phyloP scores from a whole-genome alignment of 345 rosid species.

The Boechera retrofracta region DNA sequence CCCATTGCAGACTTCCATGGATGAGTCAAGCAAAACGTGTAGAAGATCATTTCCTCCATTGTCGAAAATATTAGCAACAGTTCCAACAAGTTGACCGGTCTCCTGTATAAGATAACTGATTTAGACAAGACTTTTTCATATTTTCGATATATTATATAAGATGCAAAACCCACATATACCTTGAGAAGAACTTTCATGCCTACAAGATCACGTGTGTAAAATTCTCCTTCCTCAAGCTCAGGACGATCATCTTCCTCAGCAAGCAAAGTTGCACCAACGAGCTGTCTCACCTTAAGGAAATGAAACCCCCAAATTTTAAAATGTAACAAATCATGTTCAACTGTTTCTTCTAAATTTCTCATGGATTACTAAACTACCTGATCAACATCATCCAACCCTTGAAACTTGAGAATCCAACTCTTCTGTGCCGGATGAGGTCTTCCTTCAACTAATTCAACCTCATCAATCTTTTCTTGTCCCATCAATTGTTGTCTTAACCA shows the following conservation, averaged over 20 bases:
- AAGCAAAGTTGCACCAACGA: slow-evolving; percentile 86
- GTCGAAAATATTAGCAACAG: slow-evolving; percentile 73
- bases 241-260: slow-evolving; percentile 82
- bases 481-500: slow-evolving; percentile 73
- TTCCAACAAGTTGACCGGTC: slow-evolving; percentile 77
- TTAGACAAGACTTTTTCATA: background rate
- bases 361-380: slow-evolving; percentile 50
- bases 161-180: slow-evolving; percentile 45
- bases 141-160: background rate
- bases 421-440: slow-evolving; percentile 76
- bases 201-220: slow-evolving; percentile 82
- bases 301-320: background rate
- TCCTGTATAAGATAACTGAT: slow-evolving; percentile 52
- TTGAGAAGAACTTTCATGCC: slow-evolving; percentile 78
- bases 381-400: slow-evolving; percentile 70
- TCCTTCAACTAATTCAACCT: slow-evolving; percentile 81
- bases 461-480: slow-evolving; percentile 68
- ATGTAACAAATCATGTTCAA: slow-evolving; percentile 7
- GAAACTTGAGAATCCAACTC: slow-evolving; percentile 86
- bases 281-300: slow-evolving; percentile 68
- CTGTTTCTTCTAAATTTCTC: background rate
- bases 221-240: slow-evolving; percentile 75
- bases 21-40: slow-evolving; percentile 66
- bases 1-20: slow-evolving; percentile 45
- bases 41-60: slow-evolving; percentile 86